Conservation (phyloP, 2,329 filamentous ascomycete genomes). For the Dactylonectria estremocensis region DNA sequence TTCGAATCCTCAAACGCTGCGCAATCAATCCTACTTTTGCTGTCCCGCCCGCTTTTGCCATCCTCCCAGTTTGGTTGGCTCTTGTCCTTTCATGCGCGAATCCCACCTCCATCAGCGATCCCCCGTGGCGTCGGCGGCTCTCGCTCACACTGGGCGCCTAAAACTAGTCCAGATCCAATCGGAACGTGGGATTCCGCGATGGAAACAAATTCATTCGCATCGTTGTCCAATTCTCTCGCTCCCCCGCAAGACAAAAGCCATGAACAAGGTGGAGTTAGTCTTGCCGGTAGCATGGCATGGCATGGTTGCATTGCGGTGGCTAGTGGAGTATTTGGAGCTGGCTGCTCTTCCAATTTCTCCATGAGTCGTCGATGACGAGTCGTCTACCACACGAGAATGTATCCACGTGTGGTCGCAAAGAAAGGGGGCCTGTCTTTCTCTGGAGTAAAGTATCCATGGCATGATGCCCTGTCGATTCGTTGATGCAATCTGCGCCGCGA, state of each 20-base stretch:
- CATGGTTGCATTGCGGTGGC: neutral
- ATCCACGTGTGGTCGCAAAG: neutral
- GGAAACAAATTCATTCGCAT: too few relatives aligned
- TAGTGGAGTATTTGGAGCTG: too few relatives aligned
- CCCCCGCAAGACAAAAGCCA: neutral
- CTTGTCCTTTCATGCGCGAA: too few relatives aligned
- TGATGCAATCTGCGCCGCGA: neutral
- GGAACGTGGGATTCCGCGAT: neutral
- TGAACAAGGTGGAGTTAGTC: neutral
- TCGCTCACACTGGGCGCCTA: neutral
- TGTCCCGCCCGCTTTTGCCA: neutral
- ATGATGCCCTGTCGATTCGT: neutral
- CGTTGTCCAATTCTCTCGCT: neutral
- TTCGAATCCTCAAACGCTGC: slow-evolving; percentile 9
- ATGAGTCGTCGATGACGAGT: neutral
- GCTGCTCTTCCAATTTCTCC: neutral
- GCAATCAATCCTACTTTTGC: neutral
- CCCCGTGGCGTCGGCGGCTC: neutral
- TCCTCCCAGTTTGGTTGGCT: neutral
- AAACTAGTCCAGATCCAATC: neutral
- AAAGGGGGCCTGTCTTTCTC: neutral
- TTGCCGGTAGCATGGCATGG: neutral
- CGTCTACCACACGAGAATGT: neutral
- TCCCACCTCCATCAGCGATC: neutral
- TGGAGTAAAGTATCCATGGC: neutral